These are phyloP conservation scores for Primulina eburnea DNA, from an alignment of 257 asterid genomes.

Conservation along the genomic window DNA sequence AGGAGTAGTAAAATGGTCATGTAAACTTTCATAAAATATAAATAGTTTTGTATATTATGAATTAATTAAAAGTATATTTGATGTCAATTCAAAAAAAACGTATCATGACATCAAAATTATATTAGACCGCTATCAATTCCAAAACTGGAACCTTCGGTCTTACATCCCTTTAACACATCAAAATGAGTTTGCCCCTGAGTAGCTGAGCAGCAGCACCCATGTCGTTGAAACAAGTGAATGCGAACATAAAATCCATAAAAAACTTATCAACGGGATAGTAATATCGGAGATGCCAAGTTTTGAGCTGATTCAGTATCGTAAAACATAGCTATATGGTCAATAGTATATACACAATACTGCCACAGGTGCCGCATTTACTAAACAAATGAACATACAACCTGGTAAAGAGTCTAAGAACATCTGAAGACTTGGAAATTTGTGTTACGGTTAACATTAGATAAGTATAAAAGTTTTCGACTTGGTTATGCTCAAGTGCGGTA, in stretches of 20 bases:
- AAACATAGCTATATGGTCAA: slow-evolving; percentile 17
- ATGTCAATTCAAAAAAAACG: too few relatives aligned
- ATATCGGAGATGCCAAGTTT: neutral
- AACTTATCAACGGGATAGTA: too few relatives aligned
- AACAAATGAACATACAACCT: slow-evolving; percentile 13
- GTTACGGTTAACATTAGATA: neutral
- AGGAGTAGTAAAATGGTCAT: too few relatives aligned
- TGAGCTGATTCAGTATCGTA: slow-evolving; percentile 5
- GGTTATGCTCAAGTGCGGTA: neutral
- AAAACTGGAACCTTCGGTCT: too few relatives aligned
- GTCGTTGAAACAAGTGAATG: neutral
- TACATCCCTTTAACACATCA: too few relatives aligned
- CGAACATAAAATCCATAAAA: neutral
- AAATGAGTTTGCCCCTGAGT: neutral
- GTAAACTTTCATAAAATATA: too few relatives aligned
- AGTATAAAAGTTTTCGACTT: too few relatives aligned
- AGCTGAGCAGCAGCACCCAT: neutral
- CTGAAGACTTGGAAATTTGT: slow-evolving; percentile 9
- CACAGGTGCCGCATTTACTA: too few relatives aligned
- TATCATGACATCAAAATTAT: too few relatives aligned
- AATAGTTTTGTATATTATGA: too few relatives aligned
- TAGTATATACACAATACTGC: slow-evolving; percentile 31
- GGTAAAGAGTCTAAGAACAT: slow-evolving; percentile 2
- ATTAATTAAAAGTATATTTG: too few relatives aligned
- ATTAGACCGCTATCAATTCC: too few relatives aligned